phyloP scores from a whole-genome alignment of 2,329 filamentous ascomycete genomes.

The Ophiocordyceps camponoti-saundersi region DNA sequence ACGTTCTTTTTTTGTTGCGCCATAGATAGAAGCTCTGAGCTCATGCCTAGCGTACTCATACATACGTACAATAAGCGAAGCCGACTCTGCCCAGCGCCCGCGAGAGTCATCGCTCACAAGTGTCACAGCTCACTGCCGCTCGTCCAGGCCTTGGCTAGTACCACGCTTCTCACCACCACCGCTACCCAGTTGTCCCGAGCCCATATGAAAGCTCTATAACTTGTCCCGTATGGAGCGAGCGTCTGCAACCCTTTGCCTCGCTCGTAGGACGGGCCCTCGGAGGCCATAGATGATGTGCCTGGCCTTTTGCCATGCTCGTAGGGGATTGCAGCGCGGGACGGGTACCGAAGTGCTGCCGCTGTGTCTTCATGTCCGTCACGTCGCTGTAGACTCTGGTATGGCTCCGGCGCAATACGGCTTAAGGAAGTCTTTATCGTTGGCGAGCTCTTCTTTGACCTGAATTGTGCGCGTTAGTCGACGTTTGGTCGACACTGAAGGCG shows the following conservation, averaged over 20 bases:
- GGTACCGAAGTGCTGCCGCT: neutral
- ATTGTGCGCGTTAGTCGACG: conserved; percentile 5
- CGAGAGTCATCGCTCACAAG: too few relatives aligned
- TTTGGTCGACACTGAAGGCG: neutral
- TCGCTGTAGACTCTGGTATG: conserved; percentile 17
- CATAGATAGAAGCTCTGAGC: neutral
- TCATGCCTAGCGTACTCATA: neutral
- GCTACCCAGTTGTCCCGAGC: too few relatives aligned
- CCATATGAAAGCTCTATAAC: too few relatives aligned
- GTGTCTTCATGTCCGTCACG: conserved; percentile 8
- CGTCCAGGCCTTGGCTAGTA: too few relatives aligned
- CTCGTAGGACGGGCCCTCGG: neutral
- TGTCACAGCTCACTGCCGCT: too few relatives aligned
- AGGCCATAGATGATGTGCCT: neutral
- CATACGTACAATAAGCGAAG: neutral
- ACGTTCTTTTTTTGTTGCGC: neutral
- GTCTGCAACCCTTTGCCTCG: neutral
- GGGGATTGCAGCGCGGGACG: neutral
- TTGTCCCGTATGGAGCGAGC: too few relatives aligned
- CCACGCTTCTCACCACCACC: too few relatives aligned
- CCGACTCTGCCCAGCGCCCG: too few relatives aligned
- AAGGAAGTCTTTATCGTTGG: conserved; percentile 69
- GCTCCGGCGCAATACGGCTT: conserved; percentile 47
- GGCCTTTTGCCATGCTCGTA: neutral
- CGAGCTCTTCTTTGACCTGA: conserved; percentile 86